Base-by-base conservation (phyloP, 176 grass and related monocot genomes). In the Bromus sterilis region DNA sequence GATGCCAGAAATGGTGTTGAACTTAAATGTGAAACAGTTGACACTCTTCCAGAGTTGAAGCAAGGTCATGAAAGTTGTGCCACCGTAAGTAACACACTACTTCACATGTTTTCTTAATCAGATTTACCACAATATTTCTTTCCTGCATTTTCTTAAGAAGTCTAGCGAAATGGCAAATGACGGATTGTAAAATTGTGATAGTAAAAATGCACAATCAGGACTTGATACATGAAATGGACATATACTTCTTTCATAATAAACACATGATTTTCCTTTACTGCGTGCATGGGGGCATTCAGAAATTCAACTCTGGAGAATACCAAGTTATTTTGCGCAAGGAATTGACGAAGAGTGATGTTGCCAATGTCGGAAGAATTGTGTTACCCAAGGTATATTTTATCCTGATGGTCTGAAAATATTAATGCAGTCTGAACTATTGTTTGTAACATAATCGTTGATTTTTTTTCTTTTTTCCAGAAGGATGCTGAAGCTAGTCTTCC, bases 261-360 rank as follows among this genome's bases (percentile, higher is more conserved):
- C 20, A 42, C 11, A 11, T 76, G 80, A 13, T 55, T 80, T 77
- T 77, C 41, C 55, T 64, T 62, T 62, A 59, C 3, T 40, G 15
- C 41, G 18, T 51, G 34, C 29, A 35, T 48, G 46, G 18, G 84
- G 53, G 23, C 20, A 5, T 60, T 85, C 59, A 86, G 81, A 89
- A 90, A 82, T 78, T 87, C 32, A 85, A 78, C 76, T 49, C 72
- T 83, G 83, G 80, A 80, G 90, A 93, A 58, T 87, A 85, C 68
- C 75, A 89, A 87, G 76, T 89, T 46, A 75, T 93, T 81, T 76
- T 93, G 56, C 78, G 70, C 84, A 98, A 98, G 80, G 95, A 95
- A 39, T 88, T 98, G 84, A 95, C 95, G 30, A 98, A 95, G 69
- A 95, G 90, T 65, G 95, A 98, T 86, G 95, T 93, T 23, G 88